phyloP scores from a whole-genome alignment of 2,329 filamentous ascomycete genomes.

The Grosmannia penicillata region DNA sequence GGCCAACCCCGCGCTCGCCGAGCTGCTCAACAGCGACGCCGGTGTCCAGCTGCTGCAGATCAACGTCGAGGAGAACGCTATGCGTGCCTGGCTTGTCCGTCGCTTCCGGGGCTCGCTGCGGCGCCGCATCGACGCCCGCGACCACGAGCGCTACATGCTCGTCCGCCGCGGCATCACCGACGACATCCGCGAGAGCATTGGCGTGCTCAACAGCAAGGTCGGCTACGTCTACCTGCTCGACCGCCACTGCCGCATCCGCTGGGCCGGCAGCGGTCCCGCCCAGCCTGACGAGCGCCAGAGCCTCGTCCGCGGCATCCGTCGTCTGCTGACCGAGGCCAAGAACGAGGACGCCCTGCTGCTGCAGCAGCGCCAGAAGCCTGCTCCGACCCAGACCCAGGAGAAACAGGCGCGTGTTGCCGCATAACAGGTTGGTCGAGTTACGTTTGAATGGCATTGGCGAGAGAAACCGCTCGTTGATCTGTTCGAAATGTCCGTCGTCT shows the following conservation, averaged over 20 bases:
- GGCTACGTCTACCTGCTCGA: conserved; percentile 91
- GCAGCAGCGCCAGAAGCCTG: background rate
- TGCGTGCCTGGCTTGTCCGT: conserved; percentile 46
- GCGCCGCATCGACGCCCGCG: conserved; percentile 29
- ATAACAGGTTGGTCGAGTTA: too few species aligned
- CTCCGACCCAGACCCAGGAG: background rate
- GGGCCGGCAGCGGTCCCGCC: conserved; percentile 71
- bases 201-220: conserved; percentile 75
- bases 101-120: conserved; percentile 41
- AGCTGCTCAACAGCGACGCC: conserved; percentile 38
- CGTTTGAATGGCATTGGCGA: too few species aligned
- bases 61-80: conserved; percentile 70
- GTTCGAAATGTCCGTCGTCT: too few species aligned
- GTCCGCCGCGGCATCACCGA: conserved; percentile 43
- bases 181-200: conserved; percentile 47
- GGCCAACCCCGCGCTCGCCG: conserved; percentile 55
- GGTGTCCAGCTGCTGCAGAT: conserved; percentile 62
- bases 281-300: conserved; percentile 51
- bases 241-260: conserved; percentile 73
- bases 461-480: too few species aligned
- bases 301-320: conserved; percentile 48
- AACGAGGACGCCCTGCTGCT: background rate
- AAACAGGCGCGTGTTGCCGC: background rate
- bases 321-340: conserved; percentile 31
- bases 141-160: conserved; percentile 48